phyloP scores from a whole-genome alignment of 1,284 basidiomycete species.

The Sporisorium scitamineum region DNA sequence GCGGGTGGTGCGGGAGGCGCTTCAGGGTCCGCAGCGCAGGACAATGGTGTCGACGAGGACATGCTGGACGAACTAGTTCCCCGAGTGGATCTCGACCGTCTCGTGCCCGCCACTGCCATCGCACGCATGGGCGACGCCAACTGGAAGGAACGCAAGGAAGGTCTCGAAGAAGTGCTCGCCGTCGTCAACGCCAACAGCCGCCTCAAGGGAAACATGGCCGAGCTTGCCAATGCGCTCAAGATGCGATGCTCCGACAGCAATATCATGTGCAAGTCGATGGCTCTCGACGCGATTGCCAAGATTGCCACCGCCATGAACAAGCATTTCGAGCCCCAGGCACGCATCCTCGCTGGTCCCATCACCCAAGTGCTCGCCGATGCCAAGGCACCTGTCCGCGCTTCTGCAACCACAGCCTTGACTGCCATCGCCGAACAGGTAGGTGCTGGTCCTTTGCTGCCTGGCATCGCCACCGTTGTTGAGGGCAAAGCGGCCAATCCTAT shows the following conservation, averaged over 20 bases:
- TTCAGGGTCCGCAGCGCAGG: conserved; percentile 20
- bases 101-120: conserved; percentile 87
- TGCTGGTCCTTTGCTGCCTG: conserved; percentile 82
- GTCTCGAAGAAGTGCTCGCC: conserved; percentile 84
- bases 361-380: conserved; percentile 90
- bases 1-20: conserved; percentile 11
- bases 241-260: conserved; percentile 91
- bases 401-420: conserved; percentile 82
- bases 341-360: conserved; percentile 81
- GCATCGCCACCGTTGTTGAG: conserved; percentile 84
- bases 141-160: conserved; percentile 98
- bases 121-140: conserved; percentile 86
- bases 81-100: conserved; percentile 88
- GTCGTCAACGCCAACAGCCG: conserved; percentile 91
- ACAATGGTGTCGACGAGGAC: conserved; percentile 53
- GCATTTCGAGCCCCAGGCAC: conserved; percentile 89
- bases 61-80: conserved; percentile 87
- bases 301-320: conserved; percentile 94
- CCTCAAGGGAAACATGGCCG: conserved; percentile 85
- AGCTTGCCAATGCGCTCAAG: conserved; percentile 89
- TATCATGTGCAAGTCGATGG: conserved; percentile 89
- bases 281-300: conserved; percentile 88
- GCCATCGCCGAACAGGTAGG: conserved; percentile 87
- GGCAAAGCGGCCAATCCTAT: conserved; percentile 81
- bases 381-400: conserved; percentile 85